Base-by-base conservation (phyloP, 768 basidiomycete species). In the Panaeolus papilionaceus region DNA sequence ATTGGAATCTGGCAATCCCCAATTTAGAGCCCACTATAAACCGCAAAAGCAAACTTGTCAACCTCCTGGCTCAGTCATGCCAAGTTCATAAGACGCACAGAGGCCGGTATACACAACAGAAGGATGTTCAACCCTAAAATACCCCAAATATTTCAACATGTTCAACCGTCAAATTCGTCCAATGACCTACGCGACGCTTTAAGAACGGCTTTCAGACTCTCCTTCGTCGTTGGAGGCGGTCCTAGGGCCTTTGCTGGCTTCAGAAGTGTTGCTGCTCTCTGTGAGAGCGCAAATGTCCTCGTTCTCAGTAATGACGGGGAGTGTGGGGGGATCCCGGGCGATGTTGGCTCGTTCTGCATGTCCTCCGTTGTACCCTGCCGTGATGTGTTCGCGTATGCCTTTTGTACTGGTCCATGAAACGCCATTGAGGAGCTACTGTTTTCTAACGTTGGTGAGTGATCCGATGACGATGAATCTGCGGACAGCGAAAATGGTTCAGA, bases 1-100 rank as follows among this genome's bases (percentile, higher is more conserved):
- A 62, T 74, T 69, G 2, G 75, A 72, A 33, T 71, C 66, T 1
- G 83, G 81, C 37, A 88, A 67, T 0, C 84, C 83, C 62, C 91
- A 93, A 76, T 93, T 81, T 3, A 93, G 79, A 3, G 84, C 90
- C 92, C 92, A 93, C 92, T 93, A 20, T n/a, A 37, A 61, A 14
- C 38, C 37, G 33, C 12, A 20, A 44, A 44, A 23, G 4, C 47
- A 49, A 49, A 0, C 47, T 9, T 20, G 47, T 40, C 38, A 51
- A 42, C 49, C 16, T 61, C 11, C 18, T 37, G 16, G 23, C 16
- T 42, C 11, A 26, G 33, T 28, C 5, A 2, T 8, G 28, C 58
- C 6, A 58, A 58, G 40, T 9, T 18, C 10, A 26, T 4, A 33
- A 23, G 4, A 74, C 85, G 61, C 75, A 87, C 92, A 0, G 92